These are phyloP conservation scores for Helotiales sp. DNA, from an alignment of 2,329 filamentous ascomycete genomes.

Conservation along the genomic window DNA sequence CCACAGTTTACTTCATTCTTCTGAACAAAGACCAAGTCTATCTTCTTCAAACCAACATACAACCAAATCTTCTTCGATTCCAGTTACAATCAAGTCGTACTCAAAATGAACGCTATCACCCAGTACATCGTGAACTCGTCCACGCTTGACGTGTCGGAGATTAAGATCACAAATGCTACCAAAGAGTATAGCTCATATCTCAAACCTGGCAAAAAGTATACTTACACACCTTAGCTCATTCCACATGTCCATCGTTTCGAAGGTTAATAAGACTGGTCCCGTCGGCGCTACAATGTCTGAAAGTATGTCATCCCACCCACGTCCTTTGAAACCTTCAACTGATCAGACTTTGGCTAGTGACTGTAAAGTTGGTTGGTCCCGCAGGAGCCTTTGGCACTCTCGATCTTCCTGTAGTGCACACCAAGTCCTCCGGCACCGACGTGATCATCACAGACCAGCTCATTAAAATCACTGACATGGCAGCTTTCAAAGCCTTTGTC, in stretches of 20 bases:
- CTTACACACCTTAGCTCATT: conserved; percentile 12
- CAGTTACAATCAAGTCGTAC: too few species aligned
- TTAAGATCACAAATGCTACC: conserved; percentile 21
- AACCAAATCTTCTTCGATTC: too few species aligned
- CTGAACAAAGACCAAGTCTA: too few species aligned
- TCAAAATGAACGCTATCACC: conserved; percentile 19
- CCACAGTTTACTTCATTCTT: too few species aligned
- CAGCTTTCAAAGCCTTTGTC: conserved; percentile 14
- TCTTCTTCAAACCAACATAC: too few species aligned
- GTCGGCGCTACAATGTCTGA: conserved; percentile 11
- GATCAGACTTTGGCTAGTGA: conserved; percentile 1
- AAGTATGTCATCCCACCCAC: neutral
- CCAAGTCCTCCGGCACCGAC: conserved; percentile 8
- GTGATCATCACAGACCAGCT: conserved; percentile 10
- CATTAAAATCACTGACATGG: conserved; percentile 14
- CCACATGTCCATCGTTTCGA: conserved; percentile 9
- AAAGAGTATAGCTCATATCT: conserved; percentile 5
- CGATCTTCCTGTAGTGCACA: conserved; percentile 14
- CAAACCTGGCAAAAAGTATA: too few species aligned
- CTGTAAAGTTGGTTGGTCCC: conserved; percentile 12
- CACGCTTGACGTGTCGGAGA: conserved; percentile 12
- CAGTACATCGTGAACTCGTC: conserved; percentile 14
- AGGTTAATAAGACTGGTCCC: conserved; percentile 13
- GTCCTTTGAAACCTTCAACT: neutral
- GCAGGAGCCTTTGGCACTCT: conserved; percentile 10